These are phyloP conservation scores for Phoma sp. DNA, from an alignment of 2,329 filamentous ascomycete species.

Conservation along the genomic window DNA sequence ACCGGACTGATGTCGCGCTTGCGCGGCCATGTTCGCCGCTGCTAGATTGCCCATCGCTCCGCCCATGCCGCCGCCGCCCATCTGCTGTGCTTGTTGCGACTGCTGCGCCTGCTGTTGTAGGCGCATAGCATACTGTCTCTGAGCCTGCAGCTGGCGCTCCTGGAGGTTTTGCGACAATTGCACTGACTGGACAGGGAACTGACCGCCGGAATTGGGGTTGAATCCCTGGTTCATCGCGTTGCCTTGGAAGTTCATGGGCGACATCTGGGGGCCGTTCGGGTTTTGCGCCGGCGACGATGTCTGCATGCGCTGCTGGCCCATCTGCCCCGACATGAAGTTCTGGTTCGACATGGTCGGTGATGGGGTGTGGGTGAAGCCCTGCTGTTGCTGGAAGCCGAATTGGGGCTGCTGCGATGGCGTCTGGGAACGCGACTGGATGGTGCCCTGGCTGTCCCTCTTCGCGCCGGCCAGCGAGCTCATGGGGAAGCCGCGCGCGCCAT, in stretches of 20 bases:
- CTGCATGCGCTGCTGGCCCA: conserved; percentile 71
- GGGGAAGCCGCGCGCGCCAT: conserved; percentile 81
- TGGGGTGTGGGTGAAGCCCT: conserved; percentile 83
- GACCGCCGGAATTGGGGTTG: conserved; percentile 50
- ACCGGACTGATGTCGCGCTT: conserved; percentile 46
- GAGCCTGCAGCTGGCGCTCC: conserved; percentile 64
- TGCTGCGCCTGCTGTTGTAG: conserved; percentile 70
- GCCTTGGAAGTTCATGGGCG: conserved; percentile 45
- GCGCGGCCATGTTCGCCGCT: conserved; percentile 48
- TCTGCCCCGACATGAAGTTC: conserved; percentile 63
- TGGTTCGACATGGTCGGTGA: conserved; percentile 92
- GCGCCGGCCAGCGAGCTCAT: conserved; percentile 79
- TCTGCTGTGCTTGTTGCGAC: conserved; percentile 57
- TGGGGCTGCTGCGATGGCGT: conserved; percentile 81
- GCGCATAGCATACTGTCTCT: conserved; percentile 85
- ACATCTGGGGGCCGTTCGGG: conserved; percentile 53
- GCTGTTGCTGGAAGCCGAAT: conserved; percentile 68
- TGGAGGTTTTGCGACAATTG: conserved; percentile 59
- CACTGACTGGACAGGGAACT: conserved; percentile 53
- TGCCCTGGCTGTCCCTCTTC: conserved; percentile 70
- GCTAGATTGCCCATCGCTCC: conserved; percentile 51
- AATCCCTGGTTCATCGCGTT: conserved; percentile 47
- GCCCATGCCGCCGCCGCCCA: conserved; percentile 45
- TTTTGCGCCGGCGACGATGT: conserved; percentile 94
- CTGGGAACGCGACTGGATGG: conserved; percentile 88